Evolutionary conservation across 2,329 filamentous ascomycete genomes (phyloP), one percentile per base, ranked within the genome.

Genomic region (Corinectria fuckeliana): DNA sequence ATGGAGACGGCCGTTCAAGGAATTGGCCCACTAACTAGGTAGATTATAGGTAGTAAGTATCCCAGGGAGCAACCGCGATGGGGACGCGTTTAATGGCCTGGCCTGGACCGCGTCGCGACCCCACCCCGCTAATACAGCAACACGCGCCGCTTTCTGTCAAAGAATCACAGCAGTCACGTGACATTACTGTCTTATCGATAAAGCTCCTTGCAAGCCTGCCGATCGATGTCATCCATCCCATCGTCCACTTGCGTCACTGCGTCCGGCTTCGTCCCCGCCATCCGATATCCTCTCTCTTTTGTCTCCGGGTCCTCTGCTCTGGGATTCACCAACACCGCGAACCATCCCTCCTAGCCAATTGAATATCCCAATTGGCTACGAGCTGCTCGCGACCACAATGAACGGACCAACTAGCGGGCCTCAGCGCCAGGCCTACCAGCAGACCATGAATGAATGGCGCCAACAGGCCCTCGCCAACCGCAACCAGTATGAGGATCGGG

Each of bases 381-480:
- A 28, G 23, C 41, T 49, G 20, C 56, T 34, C 13, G 7, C 20
- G 39, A 56, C 42, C 51, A 38, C 55, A 11, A 70, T 68, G 66
- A 68, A 65, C 44, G 18, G 60, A 53, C 60, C 62, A 13, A 65
- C 60, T 61, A 53, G 61, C 47, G 42, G 52, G 56, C 41, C 39
- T 47, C 57, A 52, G 18, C 53, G 52, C 53, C 67, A 68, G 26
- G 67, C 64, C 39, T 72, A 71, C 58, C 61, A 47, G 42, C 61
- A 69, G 18, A 58, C 68, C 3, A 72, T 75, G 57, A 68, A 75
- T n/a, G 68, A 76, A 64, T 72, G 71, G 65, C 73, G 69, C 45
- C 68, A 71, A 26, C 63, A 63, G 20, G 69, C 69, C 50, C 61
- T 71, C 47, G 58, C 69, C 34, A 64, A 71, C 55, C 70, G 68